Evolutionary conservation across 805 yeast species (phyloP).

Genomic region (Wickerhamiella allomyrinae): DNA sequence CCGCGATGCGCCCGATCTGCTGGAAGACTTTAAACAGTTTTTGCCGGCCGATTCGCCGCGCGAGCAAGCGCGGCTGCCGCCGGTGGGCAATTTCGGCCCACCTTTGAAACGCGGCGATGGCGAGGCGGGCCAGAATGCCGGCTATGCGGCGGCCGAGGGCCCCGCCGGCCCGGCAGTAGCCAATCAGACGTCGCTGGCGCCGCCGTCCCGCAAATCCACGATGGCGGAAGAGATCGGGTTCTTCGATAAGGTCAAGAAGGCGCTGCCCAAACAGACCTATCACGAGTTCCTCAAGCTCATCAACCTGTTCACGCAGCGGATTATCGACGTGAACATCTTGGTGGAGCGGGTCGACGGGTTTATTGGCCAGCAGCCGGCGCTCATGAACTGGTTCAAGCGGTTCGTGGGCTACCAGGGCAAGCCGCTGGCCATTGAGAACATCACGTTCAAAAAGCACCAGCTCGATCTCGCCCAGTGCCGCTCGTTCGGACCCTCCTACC

Average conservation of each 20-base stretch:
- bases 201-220: slow-evolving; percentile 39
- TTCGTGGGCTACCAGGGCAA: slow-evolving; percentile 81
- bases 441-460: slow-evolving; percentile 76
- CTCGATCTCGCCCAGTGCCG: slow-evolving; percentile 81
- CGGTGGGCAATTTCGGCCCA: slow-evolving; percentile 79
- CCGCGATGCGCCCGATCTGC: slow-evolving; percentile 83
- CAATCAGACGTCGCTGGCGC: slow-evolving; percentile 23
- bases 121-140: background rate
- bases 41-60: slow-evolving; percentile 57
- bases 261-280: slow-evolving; percentile 76
- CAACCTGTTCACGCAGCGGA: slow-evolving; percentile 78
- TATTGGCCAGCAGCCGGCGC: slow-evolving; percentile 64
- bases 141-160: background rate
- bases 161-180: background rate
- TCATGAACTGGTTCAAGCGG: slow-evolving; percentile 79
- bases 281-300: slow-evolving; percentile 83
- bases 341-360: slow-evolving; percentile 77
- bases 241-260: slow-evolving; percentile 83
- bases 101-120: slow-evolving; percentile 3
- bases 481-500: slow-evolving; percentile 89
- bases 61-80: slow-evolving; percentile 51
- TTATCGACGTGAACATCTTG: slow-evolving; percentile 68
- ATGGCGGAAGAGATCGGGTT: slow-evolving; percentile 75
- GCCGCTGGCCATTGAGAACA: slow-evolving; percentile 78
- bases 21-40: slow-evolving; percentile 90